phyloP scores from a whole-genome alignment of 2,329 filamentous ascomycete species.

The Epicoccum sorghinum region DNA sequence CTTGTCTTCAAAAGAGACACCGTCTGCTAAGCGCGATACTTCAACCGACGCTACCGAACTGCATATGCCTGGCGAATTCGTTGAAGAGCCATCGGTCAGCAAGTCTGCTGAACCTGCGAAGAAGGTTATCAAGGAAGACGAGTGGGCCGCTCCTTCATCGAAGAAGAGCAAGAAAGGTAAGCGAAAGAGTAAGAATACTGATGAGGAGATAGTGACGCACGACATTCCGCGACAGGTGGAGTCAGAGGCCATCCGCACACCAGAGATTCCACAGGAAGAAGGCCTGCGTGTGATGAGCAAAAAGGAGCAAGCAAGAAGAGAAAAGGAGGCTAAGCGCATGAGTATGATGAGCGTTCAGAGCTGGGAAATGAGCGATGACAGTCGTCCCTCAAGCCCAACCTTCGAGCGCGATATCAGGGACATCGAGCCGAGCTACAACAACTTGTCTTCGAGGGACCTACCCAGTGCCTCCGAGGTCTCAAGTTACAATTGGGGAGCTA shows the following conservation, averaged over 20 bases:
- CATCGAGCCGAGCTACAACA: constrained; percentile 6
- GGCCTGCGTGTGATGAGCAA: constrained; percentile 42
- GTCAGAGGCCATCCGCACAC: constrained; percentile 10
- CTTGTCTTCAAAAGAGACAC: constrained; percentile 31
- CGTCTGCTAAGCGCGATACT: constrained; percentile 46
- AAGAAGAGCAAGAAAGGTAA: constrained; percentile 39
- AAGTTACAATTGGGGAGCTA: constrained; percentile 10
- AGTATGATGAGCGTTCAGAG: constrained; percentile 34
- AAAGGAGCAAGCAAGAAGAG: constrained; percentile 47
- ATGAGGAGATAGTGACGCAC: constrained; percentile 29
- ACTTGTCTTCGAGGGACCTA: neutral
- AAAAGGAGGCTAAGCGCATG: constrained; percentile 38
- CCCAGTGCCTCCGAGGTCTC: constrained; percentile 15
- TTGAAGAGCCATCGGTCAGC: constrained; percentile 39
- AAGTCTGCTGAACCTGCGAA: constrained; percentile 28
- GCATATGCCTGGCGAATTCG: constrained; percentile 69
- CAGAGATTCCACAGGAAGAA: constrained; percentile 22
- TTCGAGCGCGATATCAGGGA: constrained; percentile 41
- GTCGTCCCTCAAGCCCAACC: constrained; percentile 29
- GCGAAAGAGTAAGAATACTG: constrained; percentile 31
- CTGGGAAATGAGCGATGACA: constrained; percentile 40
- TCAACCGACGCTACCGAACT: constrained; percentile 63
- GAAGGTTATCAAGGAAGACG: constrained; percentile 34
- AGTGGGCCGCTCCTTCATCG: constrained; percentile 15
- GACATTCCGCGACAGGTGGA: constrained; percentile 20